Conservation (phyloP, 768 basidiomycete genomes). For the Pholiota molesta region DNA sequence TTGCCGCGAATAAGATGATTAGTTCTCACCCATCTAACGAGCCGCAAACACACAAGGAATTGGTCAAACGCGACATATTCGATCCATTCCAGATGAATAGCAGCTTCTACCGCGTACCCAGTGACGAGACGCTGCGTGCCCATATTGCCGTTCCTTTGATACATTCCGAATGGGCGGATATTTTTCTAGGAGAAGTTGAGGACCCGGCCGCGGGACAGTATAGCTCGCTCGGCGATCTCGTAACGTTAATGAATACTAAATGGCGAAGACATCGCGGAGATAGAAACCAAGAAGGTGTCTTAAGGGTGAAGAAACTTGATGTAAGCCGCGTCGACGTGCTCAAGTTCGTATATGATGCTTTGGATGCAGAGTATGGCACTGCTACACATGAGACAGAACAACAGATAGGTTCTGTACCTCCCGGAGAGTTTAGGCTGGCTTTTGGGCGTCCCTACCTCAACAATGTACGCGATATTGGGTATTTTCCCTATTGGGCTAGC, state of each 20-base stretch:
- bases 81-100: conserved; percentile 46
- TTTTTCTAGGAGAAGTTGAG: conserved; percentile 37
- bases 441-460: conserved; percentile 31
- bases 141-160: conserved; percentile 43
- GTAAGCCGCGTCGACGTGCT: conserved; percentile 40
- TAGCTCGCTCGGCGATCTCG: conserved; percentile 49
- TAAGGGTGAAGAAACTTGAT: conserved; percentile 32
- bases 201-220: conserved; percentile 56
- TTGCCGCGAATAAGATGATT: conserved; percentile 52
- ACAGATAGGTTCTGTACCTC: neutral
- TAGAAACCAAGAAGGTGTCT: conserved; percentile 33
- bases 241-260: conserved; percentile 42
- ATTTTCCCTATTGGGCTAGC: conserved; percentile 37
- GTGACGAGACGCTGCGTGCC: conserved; percentile 29
- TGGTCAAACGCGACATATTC: conserved; percentile 54
- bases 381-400: conserved; percentile 2
- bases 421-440: conserved; percentile 40
- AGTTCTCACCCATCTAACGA: conserved; percentile 23
- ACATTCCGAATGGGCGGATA: conserved; percentile 40
- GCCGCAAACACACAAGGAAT: conserved; percentile 41
- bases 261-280: conserved; percentile 28
- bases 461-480: conserved; percentile 30
- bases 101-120: conserved; percentile 44
- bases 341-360: conserved; percentile 26
- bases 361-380: neutral